Evolutionary conservation across 2,329 filamentous ascomycete species (phyloP).

Genomic region (Graphiopsis chlorocephala): DNA sequence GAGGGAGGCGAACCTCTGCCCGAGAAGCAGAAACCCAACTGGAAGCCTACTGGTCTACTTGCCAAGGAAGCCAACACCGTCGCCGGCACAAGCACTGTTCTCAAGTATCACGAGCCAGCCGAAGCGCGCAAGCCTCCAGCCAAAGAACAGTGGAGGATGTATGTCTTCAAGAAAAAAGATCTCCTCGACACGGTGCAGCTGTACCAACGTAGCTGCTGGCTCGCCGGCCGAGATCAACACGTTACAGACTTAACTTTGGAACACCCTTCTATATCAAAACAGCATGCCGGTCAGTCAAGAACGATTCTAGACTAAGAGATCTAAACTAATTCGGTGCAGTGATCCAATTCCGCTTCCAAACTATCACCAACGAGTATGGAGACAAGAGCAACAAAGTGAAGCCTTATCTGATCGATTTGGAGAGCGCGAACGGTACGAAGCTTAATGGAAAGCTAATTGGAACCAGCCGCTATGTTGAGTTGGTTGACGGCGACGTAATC

Average conservation of each 20-base stretch:
- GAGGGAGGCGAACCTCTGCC: constrained; percentile 21
- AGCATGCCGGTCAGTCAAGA: constrained; percentile 58
- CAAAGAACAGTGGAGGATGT: constrained; percentile 80
- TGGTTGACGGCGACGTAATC: constrained; percentile 84
- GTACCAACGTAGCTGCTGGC: constrained; percentile 77
- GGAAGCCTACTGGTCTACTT: constrained; percentile 72
- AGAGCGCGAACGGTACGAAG: constrained; percentile 85
- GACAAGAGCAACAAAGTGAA: constrained; percentile 69
- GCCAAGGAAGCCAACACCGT: constrained; percentile 87
- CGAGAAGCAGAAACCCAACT: constrained; percentile 87
- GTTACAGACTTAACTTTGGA: constrained; percentile 83
- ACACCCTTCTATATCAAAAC: constrained; percentile 90
- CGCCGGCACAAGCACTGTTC: constrained; percentile 69
- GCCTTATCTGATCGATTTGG: constrained; percentile 89
- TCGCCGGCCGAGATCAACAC: constrained; percentile 75
- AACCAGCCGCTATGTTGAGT: constrained; percentile 75
- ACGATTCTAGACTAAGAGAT: not conserved
- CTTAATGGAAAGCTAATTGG: constrained; percentile 76
- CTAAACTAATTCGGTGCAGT: constrained; percentile 51
- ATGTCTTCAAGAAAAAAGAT: constrained; percentile 80
- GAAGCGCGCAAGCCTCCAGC: constrained; percentile 85
- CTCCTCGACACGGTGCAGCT: constrained; percentile 80
- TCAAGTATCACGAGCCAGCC: constrained; percentile 94
- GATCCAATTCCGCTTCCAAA: constrained; percentile 84
- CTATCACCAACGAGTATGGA: constrained; percentile 81